These are phyloP conservation scores for Bromus sterilis DNA, from an alignment of 176 grass and related monocot species.

Conservation along the genomic window DNA sequence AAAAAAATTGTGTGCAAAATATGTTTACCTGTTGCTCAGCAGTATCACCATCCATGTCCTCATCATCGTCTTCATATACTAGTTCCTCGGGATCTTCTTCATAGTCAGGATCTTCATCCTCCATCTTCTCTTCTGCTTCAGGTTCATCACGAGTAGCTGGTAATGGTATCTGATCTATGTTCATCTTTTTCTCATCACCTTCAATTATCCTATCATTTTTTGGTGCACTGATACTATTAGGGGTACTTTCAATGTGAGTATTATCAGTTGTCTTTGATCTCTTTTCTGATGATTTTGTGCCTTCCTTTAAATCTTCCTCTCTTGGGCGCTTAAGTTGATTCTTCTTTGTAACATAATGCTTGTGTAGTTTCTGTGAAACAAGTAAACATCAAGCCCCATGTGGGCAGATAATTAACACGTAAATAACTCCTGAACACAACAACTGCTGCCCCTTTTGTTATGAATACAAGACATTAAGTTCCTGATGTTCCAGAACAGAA, in stretches of 20 bases:
- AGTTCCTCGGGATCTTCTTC: constrained; percentile 57
- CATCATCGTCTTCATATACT: constrained; percentile 32
- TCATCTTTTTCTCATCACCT: constrained; percentile 4
- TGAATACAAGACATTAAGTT: background rate
- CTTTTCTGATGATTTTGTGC: constrained; percentile 32
- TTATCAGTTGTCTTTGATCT: constrained; percentile 24
- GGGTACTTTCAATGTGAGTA: constrained; percentile 4
- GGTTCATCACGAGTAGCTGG: constrained; percentile 14
- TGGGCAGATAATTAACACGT: background rate
- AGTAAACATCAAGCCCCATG: background rate
- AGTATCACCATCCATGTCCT: constrained; percentile 34
- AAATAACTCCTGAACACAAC: background rate
- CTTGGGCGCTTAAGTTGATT: constrained; percentile 55
- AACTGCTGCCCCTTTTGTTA: background rate
- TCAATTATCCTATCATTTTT: constrained; percentile 15
- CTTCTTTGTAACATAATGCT: constrained; percentile 32
- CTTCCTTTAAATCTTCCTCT: constrained; percentile 42
- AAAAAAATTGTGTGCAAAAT: background rate
- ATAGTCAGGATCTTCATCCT: constrained; percentile 34
- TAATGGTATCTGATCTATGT: constrained; percentile 12
- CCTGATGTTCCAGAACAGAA: background rate
- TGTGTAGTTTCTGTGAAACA: constrained; percentile 45
- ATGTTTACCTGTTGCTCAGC: constrained; percentile 25
- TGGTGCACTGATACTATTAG: background rate
- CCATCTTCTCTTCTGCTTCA: constrained; percentile 31